A percentile compares a stretch with the other conserved stretches of the same genome.
phyloP scores from a whole-genome alignment of 495 filamentous ascomycete species.

The Bryoglossum gracile region DNA sequence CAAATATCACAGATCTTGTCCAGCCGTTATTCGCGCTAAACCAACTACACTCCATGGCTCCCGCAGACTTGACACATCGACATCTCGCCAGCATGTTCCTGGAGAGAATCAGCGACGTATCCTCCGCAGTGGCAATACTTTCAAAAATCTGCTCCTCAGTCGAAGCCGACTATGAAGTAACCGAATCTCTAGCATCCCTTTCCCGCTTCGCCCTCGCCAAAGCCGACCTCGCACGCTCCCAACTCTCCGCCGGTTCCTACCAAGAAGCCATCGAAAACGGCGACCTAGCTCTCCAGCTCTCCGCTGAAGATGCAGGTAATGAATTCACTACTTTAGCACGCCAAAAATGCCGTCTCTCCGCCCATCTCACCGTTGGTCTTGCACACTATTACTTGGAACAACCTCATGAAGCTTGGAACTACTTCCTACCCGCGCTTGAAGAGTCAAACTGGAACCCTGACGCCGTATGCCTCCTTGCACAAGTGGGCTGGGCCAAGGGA shows the following conservation, averaged over 20 bases:
- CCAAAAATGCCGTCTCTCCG: conserved; percentile 64
- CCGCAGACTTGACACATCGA: conserved; percentile 57
- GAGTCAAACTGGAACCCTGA: conserved; percentile 76
- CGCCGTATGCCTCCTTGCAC: conserved; percentile 78
- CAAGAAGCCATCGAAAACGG: conserved; percentile 62
- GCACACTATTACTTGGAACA: conserved; percentile 62
- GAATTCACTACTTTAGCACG: conserved; percentile 47
- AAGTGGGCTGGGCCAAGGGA: conserved; percentile 89
- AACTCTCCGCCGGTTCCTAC: conserved; percentile 60
- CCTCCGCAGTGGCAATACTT: conserved; percentile 53
- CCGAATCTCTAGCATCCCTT: conserved; percentile 66
- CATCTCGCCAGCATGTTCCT: conserved; percentile 76
- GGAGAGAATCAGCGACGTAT: conserved; percentile 65
- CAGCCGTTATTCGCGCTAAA: conserved; percentile 80
- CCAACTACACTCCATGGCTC: conserved; percentile 64
- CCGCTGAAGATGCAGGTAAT: conserved; percentile 49
- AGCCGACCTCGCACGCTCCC: conserved; percentile 72
- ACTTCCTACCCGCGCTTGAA: conserved; percentile 73
- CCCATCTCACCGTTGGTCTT: conserved; percentile 79
- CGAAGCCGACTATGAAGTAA: conserved; percentile 75
- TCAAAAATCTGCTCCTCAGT: conserved; percentile 55
- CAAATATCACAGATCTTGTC: conserved; percentile 51
- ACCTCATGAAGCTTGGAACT: conserved; percentile 59
- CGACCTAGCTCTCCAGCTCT: conserved; percentile 64
- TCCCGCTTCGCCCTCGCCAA: conserved; percentile 76